Percentiles rank a stretch among this genome's conserved stretches.
phyloP scores from a whole-genome alignment of 352 stramenopile species.

The Globisporangium middletonii region DNA sequence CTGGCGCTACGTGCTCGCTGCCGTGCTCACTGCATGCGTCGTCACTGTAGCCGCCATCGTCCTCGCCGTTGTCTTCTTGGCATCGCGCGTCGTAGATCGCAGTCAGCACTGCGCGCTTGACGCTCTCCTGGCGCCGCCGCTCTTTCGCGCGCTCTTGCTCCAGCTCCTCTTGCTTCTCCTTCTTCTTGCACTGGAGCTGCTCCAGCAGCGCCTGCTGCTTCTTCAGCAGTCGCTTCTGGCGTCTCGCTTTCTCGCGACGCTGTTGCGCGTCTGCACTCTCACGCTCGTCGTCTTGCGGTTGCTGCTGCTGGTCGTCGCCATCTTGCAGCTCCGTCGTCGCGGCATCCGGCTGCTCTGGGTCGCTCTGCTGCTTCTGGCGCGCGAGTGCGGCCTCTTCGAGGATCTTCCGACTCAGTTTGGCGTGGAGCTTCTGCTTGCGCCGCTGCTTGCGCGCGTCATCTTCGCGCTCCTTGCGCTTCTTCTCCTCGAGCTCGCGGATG shows the following conservation, averaged over 20 bases:
- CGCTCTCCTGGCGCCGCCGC: constrained; percentile 42
- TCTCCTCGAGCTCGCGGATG: constrained; percentile 67
- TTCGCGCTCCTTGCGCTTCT: constrained; percentile 63
- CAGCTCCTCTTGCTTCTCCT: constrained; percentile 39
- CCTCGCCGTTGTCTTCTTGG: constrained; percentile 18
- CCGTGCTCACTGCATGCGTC: not conserved
- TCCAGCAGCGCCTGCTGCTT: constrained; percentile 56
- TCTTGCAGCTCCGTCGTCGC: not conserved
- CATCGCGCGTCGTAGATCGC: constrained; percentile 38
- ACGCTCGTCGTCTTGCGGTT: constrained; percentile 11
- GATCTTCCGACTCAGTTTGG: constrained; percentile 53
- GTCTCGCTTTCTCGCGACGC: constrained; percentile 24
- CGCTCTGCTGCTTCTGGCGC: constrained; percentile 19
- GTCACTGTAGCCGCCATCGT: constrained; percentile 1
- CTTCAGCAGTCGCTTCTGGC: constrained; percentile 46
- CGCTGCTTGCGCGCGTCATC: constrained; percentile 32
- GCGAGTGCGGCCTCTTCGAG: constrained; percentile 34
- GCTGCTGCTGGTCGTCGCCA: constrained; percentile 3
- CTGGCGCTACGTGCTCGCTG: constrained; percentile 4
- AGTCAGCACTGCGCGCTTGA: constrained; percentile 49
- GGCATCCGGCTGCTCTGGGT: constrained; percentile 17
- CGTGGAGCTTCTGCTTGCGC: constrained; percentile 50
- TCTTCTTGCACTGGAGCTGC: constrained; percentile 41
- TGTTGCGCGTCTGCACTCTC: constrained; percentile 7
- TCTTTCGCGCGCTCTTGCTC: constrained; percentile 45